Evolutionary conservation across 148 eudicot genomes (phyloP), one percentile per base, ranked within the genome.

Genomic region (Simmondsia chinensis): DNA sequence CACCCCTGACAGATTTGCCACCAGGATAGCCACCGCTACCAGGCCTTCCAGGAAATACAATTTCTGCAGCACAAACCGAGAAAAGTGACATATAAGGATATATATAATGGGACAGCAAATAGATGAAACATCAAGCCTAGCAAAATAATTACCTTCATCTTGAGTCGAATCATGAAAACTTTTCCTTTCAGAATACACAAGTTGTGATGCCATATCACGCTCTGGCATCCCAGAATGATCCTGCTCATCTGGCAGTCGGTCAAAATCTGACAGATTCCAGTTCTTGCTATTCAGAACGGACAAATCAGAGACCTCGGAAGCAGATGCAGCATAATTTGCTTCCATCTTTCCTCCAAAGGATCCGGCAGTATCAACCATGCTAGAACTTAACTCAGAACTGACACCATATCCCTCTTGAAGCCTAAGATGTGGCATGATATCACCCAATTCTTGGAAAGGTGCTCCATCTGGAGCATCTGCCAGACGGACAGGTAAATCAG

Each of bases 21-120:
- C 45, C 54, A 27, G 53, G 46, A 47, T 56, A 56, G 16, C 73
- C 74, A 26, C 77, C 61, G 60, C 73, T 85, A 45, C 74, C 82
- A 59, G 94, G 94, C 53, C 79, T 70, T 38, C 94, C 93, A 27
- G 94, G 79, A 58, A 85, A 85, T 45, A 91, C 75, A 45, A 82
- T 79, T 70, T 85, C 95, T 85, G 87, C 33, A 39, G 35, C 14
- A 25, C 10, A 47, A 40, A 39, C 24, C 23, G 6, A 39, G 20
- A 21, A 17, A 15, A 23, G 4, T 28, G 47, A 54, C 47, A 34
- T n/a, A n/a, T n/a, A n/a, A n/a, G n/a, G n/a, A n/a, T n/a, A n/a
- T n/a, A n/a, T n/a, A n/a, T n/a, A n/a, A n/a, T n/a, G n/a, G n/a
- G n/a, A n/a, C n/a, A n/a, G n/a, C n/a, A n/a, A n/a, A n/a, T n/a